Evolutionary conservation across 192 early-diverging fungal species (phyloP), one percentile per base, ranked within the genome.

Genomic region (Cetraspora pellucida): DNA sequence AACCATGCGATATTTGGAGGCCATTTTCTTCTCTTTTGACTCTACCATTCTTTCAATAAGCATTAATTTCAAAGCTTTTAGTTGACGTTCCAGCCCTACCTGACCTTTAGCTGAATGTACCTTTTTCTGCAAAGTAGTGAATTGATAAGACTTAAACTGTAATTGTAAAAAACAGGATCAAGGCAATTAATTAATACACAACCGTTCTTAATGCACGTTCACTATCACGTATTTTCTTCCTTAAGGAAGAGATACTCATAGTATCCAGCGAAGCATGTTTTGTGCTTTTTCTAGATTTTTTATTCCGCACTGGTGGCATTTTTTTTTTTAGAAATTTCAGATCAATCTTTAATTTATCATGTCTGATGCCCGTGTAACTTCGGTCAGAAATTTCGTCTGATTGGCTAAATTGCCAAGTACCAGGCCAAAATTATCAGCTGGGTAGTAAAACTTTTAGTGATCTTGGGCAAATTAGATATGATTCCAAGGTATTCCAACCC

Each of bases 201-300:
- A 75, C 73, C 13, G 45, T 61, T 66, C 78, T 71, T 27, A 87
- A 57, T 37, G 72, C 25, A 17, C 81, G 58, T 25, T 82, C 55
- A 7, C 76, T 83, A 77, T 86, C 82, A 21, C 81, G 72, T 27
- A 84, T 80, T 67, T 81, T 84, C 83, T 86, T 84, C 52, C 80
- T 84, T 27, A 87, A 61, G 0, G 80, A 80, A 3, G 85, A 75
- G 16, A 80, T 65, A 3, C 79, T 72, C 49, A 66, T 46, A n/a
- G 37, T 66, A 46, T 66, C 64, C 21, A 66, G 9, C 19, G 31
- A 21, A 21, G 10, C 19, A 9, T 23, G 13, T 65, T 65, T 66
- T 17, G 16, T 16, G 10, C 60, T 27, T 45, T 66, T 66, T 44
- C 45, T 45, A 23, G 17, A 19, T 66, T 21, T 66, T n/a, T 66